Base-by-base conservation (phyloP, 306 rosid species). In the Malus orientalis region DNA sequence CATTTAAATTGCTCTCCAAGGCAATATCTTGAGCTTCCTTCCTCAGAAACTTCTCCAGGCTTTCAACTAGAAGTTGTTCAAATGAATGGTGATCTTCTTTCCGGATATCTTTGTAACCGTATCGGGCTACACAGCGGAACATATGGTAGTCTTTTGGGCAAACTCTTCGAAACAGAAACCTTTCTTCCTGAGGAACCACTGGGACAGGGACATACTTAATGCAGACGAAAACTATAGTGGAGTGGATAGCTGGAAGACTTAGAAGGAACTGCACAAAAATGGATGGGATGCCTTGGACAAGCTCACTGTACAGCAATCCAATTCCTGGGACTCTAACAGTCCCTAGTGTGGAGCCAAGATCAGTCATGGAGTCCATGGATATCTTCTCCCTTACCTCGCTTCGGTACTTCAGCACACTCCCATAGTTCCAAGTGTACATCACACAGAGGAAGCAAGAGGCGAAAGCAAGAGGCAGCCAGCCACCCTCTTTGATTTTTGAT, bases 351-450 rank as follows among this genome's bases (percentile, higher is more conserved):
- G 93, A 90, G 74, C 97, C 96, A 27, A 95, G 93, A 53, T 95
- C 97, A n/a, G 70, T 87, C 96, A 95, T 83, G 58, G 83, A 83
- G 81, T 95, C 96, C 87, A 85, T 70, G 58, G 97, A 89, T 45
- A 95, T 88, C 88, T 90, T 95, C 85, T 86, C 92, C 80, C 93
- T 81, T 23, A 95, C 89, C 84, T 95, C 91, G 30, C 97, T 89
- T 76, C 64, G 91, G 80, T 95, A 95, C 84, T 90, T 95, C 89
- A 95, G 82, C 63, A 95, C 97, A 61, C 98, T 95, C 30, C 98
- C 98, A 40, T 90, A 95, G 92, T 95, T 95, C 98, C 98, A 95
- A 1, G 86, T 95, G 91, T 95, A 95, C 98, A 95, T 95, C 82
- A 92, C 83, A 53, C 91, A 84, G 71, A 95, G 97, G 86, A 95